Conservation (phyloP, 306 rosid species). For the Phaseolus lunatus region DNA sequence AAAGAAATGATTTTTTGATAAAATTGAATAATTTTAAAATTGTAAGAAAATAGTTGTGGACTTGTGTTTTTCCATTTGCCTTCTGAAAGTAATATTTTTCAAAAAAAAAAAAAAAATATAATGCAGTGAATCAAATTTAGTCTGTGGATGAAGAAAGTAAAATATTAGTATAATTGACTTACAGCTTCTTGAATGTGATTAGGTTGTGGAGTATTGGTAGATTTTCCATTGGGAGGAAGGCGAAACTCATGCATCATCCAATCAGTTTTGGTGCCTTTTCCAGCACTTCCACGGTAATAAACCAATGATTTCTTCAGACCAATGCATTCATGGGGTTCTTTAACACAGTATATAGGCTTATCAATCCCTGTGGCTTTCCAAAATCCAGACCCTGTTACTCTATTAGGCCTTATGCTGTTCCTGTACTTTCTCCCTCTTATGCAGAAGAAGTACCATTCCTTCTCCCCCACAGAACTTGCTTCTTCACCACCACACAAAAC, state of each 20-base stretch:
- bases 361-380: conserved; percentile 96
- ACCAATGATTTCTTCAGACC: conserved; percentile 96
- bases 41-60: no score
- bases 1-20: no score
- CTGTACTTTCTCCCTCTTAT: conserved; percentile 83
- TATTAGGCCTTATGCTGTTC: conserved; percentile 82
- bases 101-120: no score
- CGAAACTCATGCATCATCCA: conserved; percentile 99
- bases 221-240: conserved; percentile 63
- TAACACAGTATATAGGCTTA: conserved; percentile 59
- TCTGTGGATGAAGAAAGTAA: no score
- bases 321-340: conserved; percentile 58
- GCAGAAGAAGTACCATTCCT: conserved; percentile 81
- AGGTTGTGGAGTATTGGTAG: conserved; percentile 16
- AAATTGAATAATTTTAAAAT: no score
- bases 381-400: conserved; percentile 79
- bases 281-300: conserved; percentile 87
- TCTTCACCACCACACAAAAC: conserved; percentile 39
- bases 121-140: no score
- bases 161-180: conserved; percentile 42
- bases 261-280: conserved; percentile 93
- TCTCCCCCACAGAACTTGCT: conserved; percentile 58
- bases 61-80: no score
- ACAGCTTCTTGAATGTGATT: conserved; percentile 72
- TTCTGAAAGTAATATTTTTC: no score